Base-by-base conservation (phyloP, 2,329 filamentous ascomycete species). In the Amauroascus niger region DNA sequence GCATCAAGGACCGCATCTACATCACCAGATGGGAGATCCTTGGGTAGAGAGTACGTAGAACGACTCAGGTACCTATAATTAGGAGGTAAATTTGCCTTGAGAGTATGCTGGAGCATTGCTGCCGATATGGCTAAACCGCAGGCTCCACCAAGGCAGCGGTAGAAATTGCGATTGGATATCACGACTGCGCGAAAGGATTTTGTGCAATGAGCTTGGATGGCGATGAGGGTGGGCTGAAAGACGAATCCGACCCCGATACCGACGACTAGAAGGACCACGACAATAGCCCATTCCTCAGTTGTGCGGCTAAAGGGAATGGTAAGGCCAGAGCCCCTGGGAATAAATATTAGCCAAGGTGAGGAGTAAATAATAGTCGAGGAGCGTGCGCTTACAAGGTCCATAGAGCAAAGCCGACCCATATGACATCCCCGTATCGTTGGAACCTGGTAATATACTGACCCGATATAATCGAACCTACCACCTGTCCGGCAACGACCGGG, bases 401-500 rank as follows among this genome's bases (percentile, higher is more conserved):
- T 16, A 37, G 33, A 11, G 11, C 13, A 16, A 37, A 37, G 4
- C 33, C 33, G 13, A 11, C 33, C 33, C 33, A 37, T 13, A 37
- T 37, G 13, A 37, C 33, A 3, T 37, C 33, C n/a, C 33, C 33
- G 33, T 37, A 37, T 11, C 33, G 33, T 37, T 37, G 11, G 9
- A 37, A 14, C 13, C n/a, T 37, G 9, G 33, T 37, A 16, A 37
- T 37, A 37, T 37, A 37, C 11, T 37, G 33, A 6, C 33, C 33
- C 3, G 33, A 37, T 37, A 37, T 16, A 37, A 37, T 37, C 13
- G 33, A 37, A 37, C 33, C 33, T 16, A 14, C 33, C 6, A 11
- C n/a, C 33, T 37, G 33, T 16, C 33, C 33, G n/a, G 33, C 33
- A 37, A 52, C 39, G 18, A 82, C 68, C 0, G 78, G 73, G 9